Percentiles rank a stretch among this genome's conserved stretches.
phyloP scores from a whole-genome alignment of 2,329 filamentous ascomycete genomes.

The Colletotrichum lupini region DNA sequence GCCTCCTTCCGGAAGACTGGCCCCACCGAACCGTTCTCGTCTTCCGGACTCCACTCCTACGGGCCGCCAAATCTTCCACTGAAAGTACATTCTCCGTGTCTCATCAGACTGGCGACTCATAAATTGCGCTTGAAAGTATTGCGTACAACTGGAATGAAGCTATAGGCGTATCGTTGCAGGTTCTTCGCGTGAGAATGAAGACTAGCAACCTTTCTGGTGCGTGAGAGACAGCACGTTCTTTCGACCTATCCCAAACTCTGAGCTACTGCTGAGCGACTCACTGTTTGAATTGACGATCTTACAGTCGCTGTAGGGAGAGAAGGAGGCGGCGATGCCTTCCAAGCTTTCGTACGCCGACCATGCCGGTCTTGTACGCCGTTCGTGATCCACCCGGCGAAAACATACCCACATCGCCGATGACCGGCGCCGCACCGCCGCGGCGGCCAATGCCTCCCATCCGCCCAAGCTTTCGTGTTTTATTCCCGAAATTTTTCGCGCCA shows the following conservation, averaged over 20 bases:
- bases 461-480: not conserved
- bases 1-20: not conserved
- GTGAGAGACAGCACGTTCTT: not conserved
- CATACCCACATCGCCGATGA: not conserved
- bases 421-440: not conserved
- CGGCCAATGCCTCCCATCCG: not conserved
- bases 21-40: not conserved
- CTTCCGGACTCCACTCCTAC: not conserved
- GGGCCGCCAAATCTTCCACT: not conserved
- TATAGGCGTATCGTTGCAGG: not conserved
- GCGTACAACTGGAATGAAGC: not conserved
- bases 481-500: not conserved
- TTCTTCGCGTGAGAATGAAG: not conserved
- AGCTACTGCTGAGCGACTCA: too few species aligned
- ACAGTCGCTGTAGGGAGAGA: too few species aligned
- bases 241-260: not conserved
- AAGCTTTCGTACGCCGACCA: not conserved
- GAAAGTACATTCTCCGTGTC: not conserved
- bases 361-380: not conserved
- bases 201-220: not conserved
- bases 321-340: not conserved
- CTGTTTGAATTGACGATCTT: fast-evolving
- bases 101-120: fast-evolving
- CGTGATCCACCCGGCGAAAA: not conserved
- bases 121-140: fast-evolving